These are phyloP conservation scores for Aspergillus thermomutatus DNA, from an alignment of 2,329 filamentous ascomycete species.

Conservation along the genomic window DNA sequence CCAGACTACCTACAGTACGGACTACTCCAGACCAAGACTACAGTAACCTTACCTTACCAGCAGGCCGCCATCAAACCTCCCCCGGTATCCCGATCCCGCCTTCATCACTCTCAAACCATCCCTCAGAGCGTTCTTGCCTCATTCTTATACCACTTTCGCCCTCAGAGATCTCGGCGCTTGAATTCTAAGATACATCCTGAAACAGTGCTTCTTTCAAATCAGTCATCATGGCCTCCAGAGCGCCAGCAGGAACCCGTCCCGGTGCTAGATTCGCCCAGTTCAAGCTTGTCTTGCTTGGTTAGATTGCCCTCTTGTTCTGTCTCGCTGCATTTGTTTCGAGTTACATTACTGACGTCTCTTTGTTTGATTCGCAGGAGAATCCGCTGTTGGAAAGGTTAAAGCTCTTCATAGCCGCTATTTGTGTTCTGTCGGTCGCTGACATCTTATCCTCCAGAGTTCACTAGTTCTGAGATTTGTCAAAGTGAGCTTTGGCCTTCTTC, in stretches of 20 bases:
- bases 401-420: slow-evolving; percentile 8
- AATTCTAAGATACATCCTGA: neutral
- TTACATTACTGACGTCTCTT: slow-evolving; percentile 15
- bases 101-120: slow-evolving; percentile 20
- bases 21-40: neutral
- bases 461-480: slow-evolving; percentile 98
- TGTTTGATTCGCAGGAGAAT: slow-evolving; percentile 68
- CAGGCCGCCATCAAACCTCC: slow-evolving; percentile 17
- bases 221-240: slow-evolving; percentile 76
- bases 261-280: slow-evolving; percentile 93
- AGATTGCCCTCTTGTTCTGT: slow-evolving; percentile 29
- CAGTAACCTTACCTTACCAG: slow-evolving; percentile 1
- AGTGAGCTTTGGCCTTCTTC: slow-evolving; percentile 50
- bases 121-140: slow-evolving; percentile 10
- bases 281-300: slow-evolving; percentile 96
- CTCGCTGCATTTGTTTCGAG: slow-evolving; percentile 4
- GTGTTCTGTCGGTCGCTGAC: slow-evolving; percentile 24
- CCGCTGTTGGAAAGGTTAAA: slow-evolving; percentile 91
- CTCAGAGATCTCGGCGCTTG: neutral
- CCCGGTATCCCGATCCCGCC: slow-evolving; percentile 17
- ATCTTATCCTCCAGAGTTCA: slow-evolving; percentile 67
- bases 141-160: slow-evolving; percentile 2
- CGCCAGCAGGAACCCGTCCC: slow-evolving; percentile 65
- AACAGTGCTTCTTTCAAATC: slow-evolving; percentile 14
- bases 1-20: neutral